Evolutionary conservation across 345 rosid genomes (phyloP).

Genomic region (Aquilaria yunnanensis): DNA sequence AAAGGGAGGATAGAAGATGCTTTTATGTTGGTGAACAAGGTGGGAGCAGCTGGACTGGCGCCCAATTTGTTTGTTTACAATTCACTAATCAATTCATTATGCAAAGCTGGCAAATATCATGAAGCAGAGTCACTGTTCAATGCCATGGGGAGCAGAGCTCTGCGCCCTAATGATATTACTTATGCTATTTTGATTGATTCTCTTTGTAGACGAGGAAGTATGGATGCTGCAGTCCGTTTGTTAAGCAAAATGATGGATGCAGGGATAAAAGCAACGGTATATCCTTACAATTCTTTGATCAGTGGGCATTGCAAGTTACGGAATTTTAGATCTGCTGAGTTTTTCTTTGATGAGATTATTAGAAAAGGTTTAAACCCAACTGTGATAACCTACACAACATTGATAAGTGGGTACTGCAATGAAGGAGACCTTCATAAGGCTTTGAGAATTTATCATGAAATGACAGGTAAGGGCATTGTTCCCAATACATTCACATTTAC

Average conservation of each 20-base stretch:
- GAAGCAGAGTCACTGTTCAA: constrained; percentile 63
- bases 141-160: constrained; percentile 42
- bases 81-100: constrained; percentile 64
- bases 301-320: constrained; percentile 71
- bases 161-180: constrained; percentile 54
- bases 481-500: constrained; percentile 65
- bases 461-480: constrained; percentile 70
- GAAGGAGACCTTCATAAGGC: constrained; percentile 52
- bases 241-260: constrained; percentile 45
- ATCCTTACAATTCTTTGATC: constrained; percentile 81
- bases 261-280: constrained; percentile 46
- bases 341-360: constrained; percentile 50
- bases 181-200: constrained; percentile 73
- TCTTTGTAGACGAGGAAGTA: constrained; percentile 66
- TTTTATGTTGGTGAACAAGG: constrained; percentile 45
- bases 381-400: constrained; percentile 64
- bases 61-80: constrained; percentile 76
- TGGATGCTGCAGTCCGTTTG: constrained; percentile 47
- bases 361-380: constrained; percentile 55
- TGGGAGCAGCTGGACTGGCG: constrained; percentile 32
- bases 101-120: constrained; percentile 48
- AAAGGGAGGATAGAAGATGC: constrained; percentile 51
- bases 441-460: constrained; percentile 69
- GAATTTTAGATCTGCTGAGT: constrained; percentile 47
- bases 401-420: constrained; percentile 73